Evolutionary conservation across 2,329 filamentous ascomycete genomes (phyloP).

Genomic region (Ceratocystis papillata): DNA sequence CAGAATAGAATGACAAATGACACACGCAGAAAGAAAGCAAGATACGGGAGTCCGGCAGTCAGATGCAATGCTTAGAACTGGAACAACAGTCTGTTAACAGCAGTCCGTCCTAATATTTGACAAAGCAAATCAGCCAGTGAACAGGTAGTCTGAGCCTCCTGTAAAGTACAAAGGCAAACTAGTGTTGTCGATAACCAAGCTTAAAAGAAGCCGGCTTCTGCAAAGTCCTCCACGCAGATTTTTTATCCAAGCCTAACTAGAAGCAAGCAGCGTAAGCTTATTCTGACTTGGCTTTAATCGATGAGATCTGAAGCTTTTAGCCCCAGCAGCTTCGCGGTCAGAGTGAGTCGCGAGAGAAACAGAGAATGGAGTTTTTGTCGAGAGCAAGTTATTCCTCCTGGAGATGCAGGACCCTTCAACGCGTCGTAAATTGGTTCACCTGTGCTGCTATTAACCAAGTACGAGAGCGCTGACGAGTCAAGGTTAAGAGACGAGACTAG

Average conservation of each 20-base stretch:
- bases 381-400: background rate
- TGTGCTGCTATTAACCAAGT: background rate
- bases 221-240: background rate
- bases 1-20: constrained; percentile 9
- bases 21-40: constrained; percentile 16
- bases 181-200: background rate
- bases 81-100: background rate
- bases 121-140: background rate
- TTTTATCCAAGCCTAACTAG: constrained; percentile 7
- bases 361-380: background rate
- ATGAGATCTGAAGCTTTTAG: background rate
- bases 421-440: background rate
- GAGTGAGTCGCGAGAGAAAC: background rate
- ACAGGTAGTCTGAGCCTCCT: background rate
- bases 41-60: constrained; percentile 7
- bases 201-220: constrained; percentile 6
- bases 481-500: background rate
- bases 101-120: constrained; percentile 2
- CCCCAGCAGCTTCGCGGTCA: constrained; percentile 5
- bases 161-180: constrained; percentile 1
- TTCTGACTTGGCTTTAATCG: background rate
- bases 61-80: constrained; percentile 7
- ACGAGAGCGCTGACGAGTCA: background rate
- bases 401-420: background rate
- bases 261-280: background rate